These are phyloP conservation scores for Panaeolus papilionaceus DNA, from an alignment of 768 basidiomycete species.

Conservation along the genomic window DNA sequence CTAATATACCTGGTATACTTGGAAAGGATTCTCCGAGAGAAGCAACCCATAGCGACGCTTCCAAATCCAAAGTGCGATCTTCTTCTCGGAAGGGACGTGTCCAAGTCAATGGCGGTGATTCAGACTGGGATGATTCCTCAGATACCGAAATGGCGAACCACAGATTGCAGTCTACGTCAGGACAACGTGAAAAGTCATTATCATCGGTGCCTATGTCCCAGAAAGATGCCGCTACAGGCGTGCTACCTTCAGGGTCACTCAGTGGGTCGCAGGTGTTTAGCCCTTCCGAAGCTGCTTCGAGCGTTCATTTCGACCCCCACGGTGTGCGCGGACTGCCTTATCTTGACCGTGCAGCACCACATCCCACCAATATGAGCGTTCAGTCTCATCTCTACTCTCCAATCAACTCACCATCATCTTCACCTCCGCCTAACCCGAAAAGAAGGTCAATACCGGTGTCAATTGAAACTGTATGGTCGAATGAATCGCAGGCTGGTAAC, in stretches of 20 bases:
- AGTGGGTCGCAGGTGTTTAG: slow-evolving; percentile 28
- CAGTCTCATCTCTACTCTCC: slow-evolving; percentile 38
- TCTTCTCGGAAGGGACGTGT: slow-evolving; percentile 8
- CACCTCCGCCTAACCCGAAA: slow-evolving; percentile 25
- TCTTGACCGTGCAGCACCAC: slow-evolving; percentile 29
- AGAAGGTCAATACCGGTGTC: slow-evolving; percentile 23
- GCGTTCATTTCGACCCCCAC: slow-evolving; percentile 35
- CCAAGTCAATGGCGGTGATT: slow-evolving; percentile 5
- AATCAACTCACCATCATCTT: slow-evolving; percentile 35
- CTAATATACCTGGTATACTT: slow-evolving; percentile 16
- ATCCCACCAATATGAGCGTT: slow-evolving; percentile 33
- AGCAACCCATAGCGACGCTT: not conserved
- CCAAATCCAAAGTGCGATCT: slow-evolving; percentile 16
- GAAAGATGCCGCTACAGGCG: not conserved
- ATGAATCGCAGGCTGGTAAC: slow-evolving; percentile 17
- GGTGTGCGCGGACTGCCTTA: slow-evolving; percentile 29
- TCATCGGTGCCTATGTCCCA: slow-evolving; percentile 12
- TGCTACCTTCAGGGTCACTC: slow-evolving; percentile 12
- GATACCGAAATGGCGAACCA: slow-evolving; percentile 9
- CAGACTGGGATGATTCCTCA: slow-evolving; percentile 10
- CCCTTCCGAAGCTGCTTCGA: slow-evolving; percentile 34
- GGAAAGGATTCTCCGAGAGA: not conserved
- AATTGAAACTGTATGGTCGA: slow-evolving; percentile 21
- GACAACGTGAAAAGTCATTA: slow-evolving; percentile 20
- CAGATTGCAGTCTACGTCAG: slow-evolving; percentile 7